Conservation (phyloP, 306 rosid species). For the Spatholobus suberectus region DNA sequence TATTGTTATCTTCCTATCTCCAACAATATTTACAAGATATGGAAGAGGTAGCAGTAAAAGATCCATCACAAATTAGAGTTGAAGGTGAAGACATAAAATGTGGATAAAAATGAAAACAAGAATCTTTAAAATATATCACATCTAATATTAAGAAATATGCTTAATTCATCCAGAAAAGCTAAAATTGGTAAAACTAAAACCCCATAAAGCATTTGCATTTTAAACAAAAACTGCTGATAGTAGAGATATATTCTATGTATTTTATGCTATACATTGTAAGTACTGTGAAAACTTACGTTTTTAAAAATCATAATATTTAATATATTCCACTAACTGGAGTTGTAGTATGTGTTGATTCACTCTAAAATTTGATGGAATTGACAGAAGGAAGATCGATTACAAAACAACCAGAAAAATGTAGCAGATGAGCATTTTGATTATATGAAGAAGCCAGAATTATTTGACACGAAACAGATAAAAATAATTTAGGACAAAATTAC, state of each 20-base stretch:
- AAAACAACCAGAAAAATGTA: not conserved
- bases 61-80: constrained; percentile 29
- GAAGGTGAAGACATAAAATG: not conserved
- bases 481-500: constrained; percentile 49
- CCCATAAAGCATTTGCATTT: not conserved
- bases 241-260: not conserved
- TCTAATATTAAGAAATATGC: not conserved
- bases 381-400: not conserved
- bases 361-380: not conserved
- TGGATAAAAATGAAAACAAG: not conserved
- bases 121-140: constrained; percentile 1
- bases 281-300: not conserved
- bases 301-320: not conserved
- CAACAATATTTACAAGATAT: not conserved
- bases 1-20: not conserved
- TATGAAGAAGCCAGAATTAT: not conserved
- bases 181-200: not conserved
- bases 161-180: constrained; percentile 2
- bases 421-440: constrained; percentile 13
- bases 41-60: not conserved
- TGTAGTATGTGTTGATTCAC: not conserved
- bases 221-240: not conserved
- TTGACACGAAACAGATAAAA: constrained; percentile 19
- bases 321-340: not conserved
- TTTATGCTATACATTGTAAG: not conserved